Conservation (phyloP, 345 rosid species). For the Syzygium aromaticum region DNA sequence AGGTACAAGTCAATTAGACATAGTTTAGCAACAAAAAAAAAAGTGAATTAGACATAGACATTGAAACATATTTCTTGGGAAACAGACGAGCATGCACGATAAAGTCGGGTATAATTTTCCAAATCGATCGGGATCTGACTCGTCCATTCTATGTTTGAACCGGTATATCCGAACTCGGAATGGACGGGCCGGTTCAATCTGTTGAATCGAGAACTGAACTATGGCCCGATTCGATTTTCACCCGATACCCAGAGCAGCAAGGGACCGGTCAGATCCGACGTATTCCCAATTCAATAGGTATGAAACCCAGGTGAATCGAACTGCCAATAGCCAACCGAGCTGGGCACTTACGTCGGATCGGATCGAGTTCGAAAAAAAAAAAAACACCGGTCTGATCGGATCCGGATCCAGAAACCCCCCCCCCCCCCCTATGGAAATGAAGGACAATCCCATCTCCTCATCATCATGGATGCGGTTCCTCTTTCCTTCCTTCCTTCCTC, state of each 20-base stretch:
- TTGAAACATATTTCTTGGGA: background rate
- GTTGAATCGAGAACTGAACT: background rate
- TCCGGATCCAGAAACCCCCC: background rate
- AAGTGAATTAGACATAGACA: fast-evolving
- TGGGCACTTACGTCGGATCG: no score
- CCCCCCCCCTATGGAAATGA: background rate
- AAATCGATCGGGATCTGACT: no score
- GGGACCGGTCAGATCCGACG: no score
- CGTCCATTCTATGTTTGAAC: background rate
- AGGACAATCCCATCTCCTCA: background rate
- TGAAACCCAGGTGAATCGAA: no score
- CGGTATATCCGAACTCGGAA: background rate
- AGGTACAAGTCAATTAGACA: no score
- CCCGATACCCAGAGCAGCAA: no score
- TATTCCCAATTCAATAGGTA: no score
- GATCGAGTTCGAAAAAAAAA: no score
- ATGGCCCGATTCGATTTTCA: background rate
- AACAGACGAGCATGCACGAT: background rate
- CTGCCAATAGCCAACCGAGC: background rate
- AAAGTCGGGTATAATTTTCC: no score
- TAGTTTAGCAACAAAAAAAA: no score
- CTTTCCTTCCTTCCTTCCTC: background rate
- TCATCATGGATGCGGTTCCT: background rate
- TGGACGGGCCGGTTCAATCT: no score
- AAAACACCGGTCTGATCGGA: background rate